Percentiles rank a stretch among this genome's conserved stretches.
Evolutionary conservation across 1,284 basidiomycete genomes (phyloP).

Genomic region (Cutaneotrichosporon cyanovorans): DNA sequence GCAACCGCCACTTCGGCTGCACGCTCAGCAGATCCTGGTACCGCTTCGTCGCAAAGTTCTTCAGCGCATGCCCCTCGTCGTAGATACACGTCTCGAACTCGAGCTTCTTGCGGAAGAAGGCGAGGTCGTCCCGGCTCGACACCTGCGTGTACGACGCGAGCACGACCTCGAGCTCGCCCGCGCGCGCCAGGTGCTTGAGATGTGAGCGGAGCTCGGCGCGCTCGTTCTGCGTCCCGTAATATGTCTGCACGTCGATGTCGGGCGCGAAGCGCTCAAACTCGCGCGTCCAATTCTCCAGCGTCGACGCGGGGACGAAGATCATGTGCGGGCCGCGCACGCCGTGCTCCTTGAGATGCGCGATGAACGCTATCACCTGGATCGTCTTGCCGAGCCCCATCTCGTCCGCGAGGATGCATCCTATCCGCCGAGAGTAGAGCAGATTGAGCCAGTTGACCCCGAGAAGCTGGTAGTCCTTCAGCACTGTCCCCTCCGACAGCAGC

Average conservation of each 20-base stretch:
- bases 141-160: constrained; percentile 96
- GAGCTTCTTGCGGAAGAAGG: constrained; percentile 76
- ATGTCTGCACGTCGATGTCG: constrained; percentile 72
- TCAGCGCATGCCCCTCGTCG: constrained; percentile 92
- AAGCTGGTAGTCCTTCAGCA: constrained; percentile 92
- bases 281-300: constrained; percentile 95
- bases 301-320: constrained; percentile 91
- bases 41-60: constrained; percentile 93
- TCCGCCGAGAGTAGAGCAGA: constrained; percentile 68
- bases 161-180: constrained; percentile 78
- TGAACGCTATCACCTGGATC: constrained; percentile 84
- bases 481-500: constrained; percentile 60
- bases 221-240: constrained; percentile 88
- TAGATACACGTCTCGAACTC: constrained; percentile 93
- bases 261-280: constrained; percentile 91
- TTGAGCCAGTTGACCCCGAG: constrained; percentile 97
- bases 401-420: constrained; percentile 94
- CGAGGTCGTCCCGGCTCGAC: constrained; percentile 74
- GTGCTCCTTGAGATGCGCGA: constrained; percentile 76
- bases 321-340: constrained; percentile 79
- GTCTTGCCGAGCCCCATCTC: constrained; percentile 99
- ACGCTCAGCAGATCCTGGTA: constrained; percentile 83
- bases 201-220: constrained; percentile 68
- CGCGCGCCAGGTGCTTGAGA: constrained; percentile 52
- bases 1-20: constrained; percentile 76